Evolutionary conservation across 345 rosid species (phyloP).

Genomic region (Populus alba): DNA sequence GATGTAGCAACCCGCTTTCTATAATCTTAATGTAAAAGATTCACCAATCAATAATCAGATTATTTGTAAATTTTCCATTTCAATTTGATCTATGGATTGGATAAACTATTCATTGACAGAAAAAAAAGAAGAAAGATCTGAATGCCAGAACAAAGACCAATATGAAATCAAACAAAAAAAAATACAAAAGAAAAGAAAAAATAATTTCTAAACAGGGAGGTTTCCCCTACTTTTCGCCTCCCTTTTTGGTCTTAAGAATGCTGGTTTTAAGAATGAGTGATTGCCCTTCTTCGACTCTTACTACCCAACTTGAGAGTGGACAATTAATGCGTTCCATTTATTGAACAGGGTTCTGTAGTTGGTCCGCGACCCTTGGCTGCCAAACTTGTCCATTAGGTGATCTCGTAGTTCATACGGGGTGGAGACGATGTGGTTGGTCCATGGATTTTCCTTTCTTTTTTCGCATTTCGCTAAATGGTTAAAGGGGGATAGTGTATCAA

Average conservation of each 20-base stretch:
- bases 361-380: not conserved
- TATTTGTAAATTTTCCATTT: no score
- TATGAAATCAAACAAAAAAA: no score
- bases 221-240: not conserved
- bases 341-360: no score
- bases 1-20: no score
- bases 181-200: no score
- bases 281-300: not conserved
- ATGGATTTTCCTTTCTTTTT: conserved; percentile 11
- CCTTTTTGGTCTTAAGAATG: not conserved
- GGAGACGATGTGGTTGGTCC: conserved; percentile 1
- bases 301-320: conserved; percentile 2
- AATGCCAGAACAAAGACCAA: no score
- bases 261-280: not conserved
- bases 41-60: no score
- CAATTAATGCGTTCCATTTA: no score
- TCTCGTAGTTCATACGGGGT: conserved; percentile 3
- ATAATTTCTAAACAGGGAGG: not conserved
- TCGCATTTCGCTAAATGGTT: not conserved
- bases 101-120: no score
- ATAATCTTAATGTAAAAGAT: no score
- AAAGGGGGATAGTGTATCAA: conserved; percentile 9
- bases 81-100: no score
- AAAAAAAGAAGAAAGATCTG: no score
- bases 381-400: not conserved